Evolutionary conservation across 2,329 filamentous ascomycete genomes (phyloP).

Genomic region (Penicillium sp.): DNA sequence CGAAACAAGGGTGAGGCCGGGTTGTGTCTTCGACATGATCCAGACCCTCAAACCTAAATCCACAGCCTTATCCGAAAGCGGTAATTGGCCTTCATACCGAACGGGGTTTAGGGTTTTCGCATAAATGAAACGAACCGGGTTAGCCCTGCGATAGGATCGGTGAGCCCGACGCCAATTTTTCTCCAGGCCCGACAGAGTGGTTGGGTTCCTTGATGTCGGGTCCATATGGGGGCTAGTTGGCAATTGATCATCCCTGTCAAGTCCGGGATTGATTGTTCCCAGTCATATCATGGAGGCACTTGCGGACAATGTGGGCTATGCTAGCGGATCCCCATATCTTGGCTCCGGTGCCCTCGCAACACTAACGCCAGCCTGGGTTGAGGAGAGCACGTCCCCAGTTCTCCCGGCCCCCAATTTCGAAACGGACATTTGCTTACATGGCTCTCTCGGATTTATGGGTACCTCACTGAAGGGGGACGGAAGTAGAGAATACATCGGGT

Average conservation of each 20-base stretch:
- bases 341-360: neutral
- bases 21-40: neutral
- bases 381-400: neutral
- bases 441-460: neutral
- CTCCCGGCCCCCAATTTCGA: neutral
- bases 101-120: neutral
- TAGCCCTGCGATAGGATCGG: conserved; percentile 12
- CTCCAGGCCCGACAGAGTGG: conserved; percentile 8
- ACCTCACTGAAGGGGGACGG: neutral
- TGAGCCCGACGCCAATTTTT: conserved; percentile 17
- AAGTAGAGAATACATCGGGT: neutral
- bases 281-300: neutral
- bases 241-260: neutral
- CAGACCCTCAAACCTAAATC: neutral
- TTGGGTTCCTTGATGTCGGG: conserved; percentile 3
- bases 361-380: conserved; percentile 3
- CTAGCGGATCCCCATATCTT: neutral
- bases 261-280: neutral
- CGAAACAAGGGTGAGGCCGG: neutral
- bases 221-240: neutral
- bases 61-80: neutral
- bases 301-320: neutral
- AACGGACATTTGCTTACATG: neutral
- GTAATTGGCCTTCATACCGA: neutral
- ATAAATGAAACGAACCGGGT: neutral